Evolutionary conservation across 2,329 filamentous ascomycete genomes (phyloP).

Genomic region (Tolypocladium guangdongense): DNA sequence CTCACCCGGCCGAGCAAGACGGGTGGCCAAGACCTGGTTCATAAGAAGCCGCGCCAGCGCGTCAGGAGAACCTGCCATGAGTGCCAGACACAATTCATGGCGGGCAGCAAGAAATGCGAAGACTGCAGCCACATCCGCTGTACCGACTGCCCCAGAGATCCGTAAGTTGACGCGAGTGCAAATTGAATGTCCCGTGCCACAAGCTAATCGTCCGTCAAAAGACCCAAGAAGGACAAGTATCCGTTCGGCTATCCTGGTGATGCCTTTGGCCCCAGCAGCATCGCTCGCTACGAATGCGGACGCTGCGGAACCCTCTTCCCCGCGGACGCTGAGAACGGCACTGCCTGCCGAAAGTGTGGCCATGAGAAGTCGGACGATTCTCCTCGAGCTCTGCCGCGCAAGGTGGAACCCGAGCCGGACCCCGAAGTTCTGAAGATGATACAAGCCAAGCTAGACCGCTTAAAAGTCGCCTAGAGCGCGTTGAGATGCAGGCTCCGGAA

Average conservation of each 20-base stretch:
- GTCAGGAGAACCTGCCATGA: conserved; percentile 67
- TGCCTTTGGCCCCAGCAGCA: conserved; percentile 38
- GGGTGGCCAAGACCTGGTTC: conserved; percentile 60
- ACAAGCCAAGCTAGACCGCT: conserved; percentile 39
- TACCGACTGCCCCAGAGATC: conserved; percentile 69
- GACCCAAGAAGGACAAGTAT: conserved; percentile 57
- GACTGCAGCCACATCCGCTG: conserved; percentile 65
- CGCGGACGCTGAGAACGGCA: conserved; percentile 35
- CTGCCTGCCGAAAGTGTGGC: conserved; percentile 47
- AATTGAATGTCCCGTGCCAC: background rate
- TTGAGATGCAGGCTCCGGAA: too few relatives aligned
- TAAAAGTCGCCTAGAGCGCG: conserved; percentile 23
- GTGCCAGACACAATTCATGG: conserved; percentile 53
- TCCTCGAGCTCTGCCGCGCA: conserved; percentile 45
- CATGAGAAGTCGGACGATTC: conserved; percentile 51
- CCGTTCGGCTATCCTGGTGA: conserved; percentile 62
- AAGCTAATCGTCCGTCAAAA: conserved; percentile 23
- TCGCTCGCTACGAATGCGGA: conserved; percentile 48
- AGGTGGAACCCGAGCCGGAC: conserved; percentile 50
- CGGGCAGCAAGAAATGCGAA: conserved; percentile 50
- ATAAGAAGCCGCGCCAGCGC: conserved; percentile 61
- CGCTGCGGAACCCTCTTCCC: conserved; percentile 50
- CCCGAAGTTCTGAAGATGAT: conserved; percentile 47
- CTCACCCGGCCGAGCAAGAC: conserved; percentile 55
- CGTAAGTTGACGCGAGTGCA: conserved; percentile 40